Percentiles rank a stretch among this genome's conserved stretches.
These are phyloP conservation scores for Carallia brachiata DNA, from an alignment of 345 rosid species.

Conservation along the genomic window DNA sequence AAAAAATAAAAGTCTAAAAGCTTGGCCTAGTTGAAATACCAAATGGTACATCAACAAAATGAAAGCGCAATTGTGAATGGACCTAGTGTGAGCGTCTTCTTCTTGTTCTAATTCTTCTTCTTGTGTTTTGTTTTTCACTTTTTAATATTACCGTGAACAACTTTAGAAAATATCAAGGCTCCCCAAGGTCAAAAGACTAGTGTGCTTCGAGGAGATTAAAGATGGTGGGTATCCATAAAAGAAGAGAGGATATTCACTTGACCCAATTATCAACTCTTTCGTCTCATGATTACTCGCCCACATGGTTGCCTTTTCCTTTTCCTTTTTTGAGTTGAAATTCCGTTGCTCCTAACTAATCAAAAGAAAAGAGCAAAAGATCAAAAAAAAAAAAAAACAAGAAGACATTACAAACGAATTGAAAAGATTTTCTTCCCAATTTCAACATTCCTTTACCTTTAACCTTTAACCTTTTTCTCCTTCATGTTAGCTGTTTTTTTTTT, in stretches of 20 bases:
- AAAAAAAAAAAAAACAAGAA: conserved; percentile 5
- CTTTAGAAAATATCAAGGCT: conserved; percentile 10
- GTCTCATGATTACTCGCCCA: neutral
- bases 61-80: neutral
- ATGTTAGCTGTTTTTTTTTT: conserved; percentile 17
- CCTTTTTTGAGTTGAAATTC: conserved; percentile 28
- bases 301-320: conserved; percentile 15
- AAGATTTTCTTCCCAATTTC: conserved; percentile 38
- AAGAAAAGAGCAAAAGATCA: conserved; percentile 28
- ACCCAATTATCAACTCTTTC: conserved; percentile 12
- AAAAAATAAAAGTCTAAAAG: no score
- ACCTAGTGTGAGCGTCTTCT: neutral
- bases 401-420: conserved; percentile 38
- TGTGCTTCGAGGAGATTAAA: conserved; percentile 18
- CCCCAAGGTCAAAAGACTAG: conserved; percentile 27
- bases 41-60: neutral
- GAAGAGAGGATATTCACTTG: conserved; percentile 18
- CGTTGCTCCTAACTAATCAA: conserved; percentile 22
- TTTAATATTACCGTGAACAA: neutral
- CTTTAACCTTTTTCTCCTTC: conserved; percentile 7
- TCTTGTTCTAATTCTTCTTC: neutral
- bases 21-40: no score
- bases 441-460: conserved; percentile 28
- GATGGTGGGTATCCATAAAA: conserved; percentile 12
- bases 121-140: neutral